A percentile compares a stretch with the other conserved stretches of the same genome.
phyloP scores from a whole-genome alignment of 352 stramenopile species.

The Globisporangium megalacanthum region DNA sequence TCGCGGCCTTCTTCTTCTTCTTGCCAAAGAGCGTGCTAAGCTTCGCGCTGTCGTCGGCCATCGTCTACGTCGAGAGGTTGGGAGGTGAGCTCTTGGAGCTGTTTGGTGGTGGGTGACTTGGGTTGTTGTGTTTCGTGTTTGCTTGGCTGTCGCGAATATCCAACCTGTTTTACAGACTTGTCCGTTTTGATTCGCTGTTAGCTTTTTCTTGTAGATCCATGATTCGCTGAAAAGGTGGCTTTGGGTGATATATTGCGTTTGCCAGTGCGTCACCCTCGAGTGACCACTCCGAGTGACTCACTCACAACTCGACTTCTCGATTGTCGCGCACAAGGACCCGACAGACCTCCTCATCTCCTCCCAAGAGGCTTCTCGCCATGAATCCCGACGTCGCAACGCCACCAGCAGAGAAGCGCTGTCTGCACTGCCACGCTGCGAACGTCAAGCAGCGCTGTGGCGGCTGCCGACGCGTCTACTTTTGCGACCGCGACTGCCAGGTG shows the following conservation, averaged over 20 bases:
- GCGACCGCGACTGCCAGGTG: slow-evolving; percentile 68
- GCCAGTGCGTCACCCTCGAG: no score
- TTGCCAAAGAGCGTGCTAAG: slow-evolving; percentile 77
- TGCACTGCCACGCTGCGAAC: slow-evolving; percentile 30
- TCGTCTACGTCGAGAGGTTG: background rate
- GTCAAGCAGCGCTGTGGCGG: slow-evolving; percentile 73
- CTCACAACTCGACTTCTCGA: background rate
- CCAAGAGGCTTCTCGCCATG: no score
- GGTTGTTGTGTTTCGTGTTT: background rate
- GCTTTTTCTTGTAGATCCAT: background rate
- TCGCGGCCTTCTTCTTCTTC: slow-evolving; percentile 80
- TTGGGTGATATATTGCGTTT: no score
- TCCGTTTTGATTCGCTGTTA: background rate
- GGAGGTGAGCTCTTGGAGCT: no score
- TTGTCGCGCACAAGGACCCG: background rate
- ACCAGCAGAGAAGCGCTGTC: slow-evolving; percentile 19
- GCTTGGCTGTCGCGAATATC: background rate
- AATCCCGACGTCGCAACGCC: no score
- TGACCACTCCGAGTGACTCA: no score
- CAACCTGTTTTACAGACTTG: background rate
- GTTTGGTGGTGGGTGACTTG: no score
- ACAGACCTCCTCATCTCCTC: no score
- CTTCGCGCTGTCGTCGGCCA: slow-evolving; percentile 47
- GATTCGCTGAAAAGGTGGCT: background rate
- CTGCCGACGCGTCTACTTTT: slow-evolving; percentile 72